Percentiles rank a stretch among this genome's conserved stretches.
Conservation (phyloP, 768 basidiomycete genomes). For the Tulasnella sp. region DNA sequence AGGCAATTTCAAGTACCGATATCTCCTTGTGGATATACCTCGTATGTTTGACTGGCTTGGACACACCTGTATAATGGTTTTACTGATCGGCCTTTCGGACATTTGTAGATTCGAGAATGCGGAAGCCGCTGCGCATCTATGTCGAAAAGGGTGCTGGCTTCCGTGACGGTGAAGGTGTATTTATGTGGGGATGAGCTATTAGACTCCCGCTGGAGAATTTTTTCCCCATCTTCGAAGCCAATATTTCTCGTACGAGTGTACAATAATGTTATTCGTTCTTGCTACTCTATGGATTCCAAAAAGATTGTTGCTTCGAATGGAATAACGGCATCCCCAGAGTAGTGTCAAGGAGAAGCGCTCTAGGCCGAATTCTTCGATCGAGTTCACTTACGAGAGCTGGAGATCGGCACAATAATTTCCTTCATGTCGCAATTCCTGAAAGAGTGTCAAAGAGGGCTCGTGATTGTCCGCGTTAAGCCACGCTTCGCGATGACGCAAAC, state of each 20-base stretch:
- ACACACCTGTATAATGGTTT: neutral
- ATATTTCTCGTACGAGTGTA: neutral
- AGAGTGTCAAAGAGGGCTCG: neutral
- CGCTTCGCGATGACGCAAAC: neutral
- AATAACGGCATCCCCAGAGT: neutral
- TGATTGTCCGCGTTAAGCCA: neutral
- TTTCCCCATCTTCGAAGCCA: neutral
- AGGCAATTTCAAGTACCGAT: constrained; percentile 22
- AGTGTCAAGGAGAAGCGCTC: neutral
- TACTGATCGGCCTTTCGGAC: neutral
- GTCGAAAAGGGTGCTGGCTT: constrained; percentile 21
- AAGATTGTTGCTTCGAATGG: neutral
- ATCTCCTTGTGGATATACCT: constrained; percentile 22
- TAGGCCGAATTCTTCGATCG: neutral
- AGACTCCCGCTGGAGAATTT: neutral
- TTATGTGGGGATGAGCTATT: constrained; percentile 17
- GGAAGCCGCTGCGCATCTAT: constrained; percentile 18
- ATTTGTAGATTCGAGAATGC: constrained; percentile 16
- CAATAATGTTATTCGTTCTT: neutral
- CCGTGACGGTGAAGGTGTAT: constrained; percentile 22
- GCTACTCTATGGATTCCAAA: neutral
- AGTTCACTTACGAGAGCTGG: neutral
- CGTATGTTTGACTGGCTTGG: constrained; percentile 7
- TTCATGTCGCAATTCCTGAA: no score
- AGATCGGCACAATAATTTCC: no score